Evolutionary conservation across 164 flowering plant species (phyloP).

Genomic region (Kalanchoe fedtschenkoi): DNA sequence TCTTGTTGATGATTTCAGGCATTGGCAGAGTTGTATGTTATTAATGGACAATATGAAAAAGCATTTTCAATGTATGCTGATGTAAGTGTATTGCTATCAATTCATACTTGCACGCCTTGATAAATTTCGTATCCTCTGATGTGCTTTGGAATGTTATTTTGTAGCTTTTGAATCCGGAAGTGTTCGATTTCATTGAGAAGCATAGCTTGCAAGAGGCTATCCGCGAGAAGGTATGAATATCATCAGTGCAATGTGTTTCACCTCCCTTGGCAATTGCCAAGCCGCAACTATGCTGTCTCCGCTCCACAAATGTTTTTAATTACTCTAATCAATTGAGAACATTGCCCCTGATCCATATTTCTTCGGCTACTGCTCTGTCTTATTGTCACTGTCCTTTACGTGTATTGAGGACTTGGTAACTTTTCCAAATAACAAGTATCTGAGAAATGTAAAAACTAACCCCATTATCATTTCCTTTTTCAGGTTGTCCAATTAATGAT

Average conservation of each 20-base stretch:
- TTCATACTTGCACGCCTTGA: neutral
- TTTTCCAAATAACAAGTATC: neutral
- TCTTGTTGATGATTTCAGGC: slow-evolving; percentile 42
- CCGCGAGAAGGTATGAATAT: slow-evolving; percentile 72
- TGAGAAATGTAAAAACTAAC: neutral
- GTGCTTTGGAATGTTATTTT: slow-evolving; percentile 9
- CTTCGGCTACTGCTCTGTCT: too few species aligned
- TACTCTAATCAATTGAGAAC: neutral
- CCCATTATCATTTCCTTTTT: neutral
- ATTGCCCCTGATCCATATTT: too few species aligned
- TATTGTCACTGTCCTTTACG: too few species aligned
- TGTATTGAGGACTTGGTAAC: too few species aligned
- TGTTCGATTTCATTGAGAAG: slow-evolving; percentile 81
- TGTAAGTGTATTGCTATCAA: slow-evolving; percentile 39
- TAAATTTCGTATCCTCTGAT: neutral
- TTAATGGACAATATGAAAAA: slow-evolving; percentile 74
- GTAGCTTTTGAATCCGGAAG: slow-evolving; percentile 86
- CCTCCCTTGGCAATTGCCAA: neutral
- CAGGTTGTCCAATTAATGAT: slow-evolving; percentile 88
- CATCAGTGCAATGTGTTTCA: neutral
- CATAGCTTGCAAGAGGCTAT: slow-evolving; percentile 72
- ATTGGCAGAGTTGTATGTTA: slow-evolving; percentile 81
- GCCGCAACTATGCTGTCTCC: neutral
- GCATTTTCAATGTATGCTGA: slow-evolving; percentile 91
- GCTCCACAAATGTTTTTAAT: too few species aligned